Conservation (phyloP, 2,329 filamentous ascomycete genomes). For the Ceratocystiopsis sp. region DNA sequence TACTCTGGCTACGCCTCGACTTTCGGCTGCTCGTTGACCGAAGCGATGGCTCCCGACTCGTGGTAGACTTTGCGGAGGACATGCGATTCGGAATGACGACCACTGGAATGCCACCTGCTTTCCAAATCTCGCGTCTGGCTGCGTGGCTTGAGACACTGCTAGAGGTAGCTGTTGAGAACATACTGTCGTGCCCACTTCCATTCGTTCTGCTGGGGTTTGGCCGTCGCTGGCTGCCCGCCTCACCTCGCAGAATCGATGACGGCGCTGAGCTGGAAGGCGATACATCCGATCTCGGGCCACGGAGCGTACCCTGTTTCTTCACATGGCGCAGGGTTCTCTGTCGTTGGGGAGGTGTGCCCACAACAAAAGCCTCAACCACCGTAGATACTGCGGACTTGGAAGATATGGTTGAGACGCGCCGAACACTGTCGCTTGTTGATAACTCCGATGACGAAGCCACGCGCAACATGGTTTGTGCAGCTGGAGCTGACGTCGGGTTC, state of each 20-base stretch:
- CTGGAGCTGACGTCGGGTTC: background rate
- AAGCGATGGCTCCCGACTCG: constrained; percentile 32
- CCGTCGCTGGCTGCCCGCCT: constrained; percentile 11
- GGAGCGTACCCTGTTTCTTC: constrained; percentile 34
- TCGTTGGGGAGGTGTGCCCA: constrained; percentile 31
- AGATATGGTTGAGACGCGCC: constrained; percentile 36
- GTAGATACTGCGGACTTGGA: constrained; percentile 37
- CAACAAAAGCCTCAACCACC: constrained; percentile 38
- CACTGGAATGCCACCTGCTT: constrained; percentile 43
- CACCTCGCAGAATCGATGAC: constrained; percentile 21
- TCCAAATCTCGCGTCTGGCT: constrained; percentile 41
- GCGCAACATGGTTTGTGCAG: background rate
- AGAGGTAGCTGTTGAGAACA: constrained; percentile 29
- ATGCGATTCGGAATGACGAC: constrained; percentile 42
- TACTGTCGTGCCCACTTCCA: constrained; percentile 25
- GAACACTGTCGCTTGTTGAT: constrained; percentile 25
- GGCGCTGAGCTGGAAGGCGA: constrained; percentile 26
- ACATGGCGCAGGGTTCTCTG: constrained; percentile 43
- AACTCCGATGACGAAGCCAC: constrained; percentile 16
- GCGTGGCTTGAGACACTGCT: constrained; percentile 35
- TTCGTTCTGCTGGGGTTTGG: constrained; percentile 15
- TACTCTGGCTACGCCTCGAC: constrained; percentile 35
- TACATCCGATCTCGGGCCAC: constrained; percentile 27
- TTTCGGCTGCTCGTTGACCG: constrained; percentile 43
- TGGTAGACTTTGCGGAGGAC: constrained; percentile 32